Evolutionary conservation across 2,329 filamentous ascomycete genomes (phyloP).

Genomic region (Penicillium sp.): DNA sequence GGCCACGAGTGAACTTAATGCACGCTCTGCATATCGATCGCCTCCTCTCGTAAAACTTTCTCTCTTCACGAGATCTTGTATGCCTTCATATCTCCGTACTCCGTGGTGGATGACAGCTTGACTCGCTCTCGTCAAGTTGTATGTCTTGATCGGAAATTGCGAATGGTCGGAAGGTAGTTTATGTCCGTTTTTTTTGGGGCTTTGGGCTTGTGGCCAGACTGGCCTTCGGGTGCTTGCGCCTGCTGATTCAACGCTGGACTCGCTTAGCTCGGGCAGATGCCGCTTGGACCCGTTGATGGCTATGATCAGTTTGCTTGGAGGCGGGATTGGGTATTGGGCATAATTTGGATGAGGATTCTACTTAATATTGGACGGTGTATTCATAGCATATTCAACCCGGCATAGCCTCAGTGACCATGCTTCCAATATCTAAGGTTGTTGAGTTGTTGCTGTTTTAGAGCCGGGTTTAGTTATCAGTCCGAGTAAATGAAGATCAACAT

Average conservation of each 20-base stretch:
- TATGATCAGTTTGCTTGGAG: not conserved
- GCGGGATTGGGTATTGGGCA: not conserved
- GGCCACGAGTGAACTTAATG: conserved; percentile 1
- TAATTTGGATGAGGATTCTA: not conserved
- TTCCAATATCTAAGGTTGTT: not conserved
- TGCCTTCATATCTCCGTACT: not conserved
- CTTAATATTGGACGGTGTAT: not conserved
- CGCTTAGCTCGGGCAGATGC: conserved; percentile 1
- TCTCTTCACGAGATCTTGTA: not conserved
- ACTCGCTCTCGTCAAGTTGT: not conserved
- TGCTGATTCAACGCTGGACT: not conserved
- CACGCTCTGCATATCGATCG: conserved; percentile 3
- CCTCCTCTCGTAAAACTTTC: not conserved
- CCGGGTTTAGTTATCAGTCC: not conserved
- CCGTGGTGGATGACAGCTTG: not conserved
- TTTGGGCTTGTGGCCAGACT: conserved; percentile 5
- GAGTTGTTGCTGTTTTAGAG: not conserved
- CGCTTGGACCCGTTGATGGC: not conserved
- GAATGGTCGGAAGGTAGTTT: not conserved
- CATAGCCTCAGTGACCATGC: not conserved
- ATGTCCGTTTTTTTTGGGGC: not conserved
- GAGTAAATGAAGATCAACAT: conserved; percentile 1
- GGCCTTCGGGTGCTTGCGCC: not conserved
- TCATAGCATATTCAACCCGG: not conserved
- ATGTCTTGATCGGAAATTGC: not conserved